phyloP scores from a whole-genome alignment of 2,329 filamentous ascomycete species.

The Purpureocillium lavendulum region DNA sequence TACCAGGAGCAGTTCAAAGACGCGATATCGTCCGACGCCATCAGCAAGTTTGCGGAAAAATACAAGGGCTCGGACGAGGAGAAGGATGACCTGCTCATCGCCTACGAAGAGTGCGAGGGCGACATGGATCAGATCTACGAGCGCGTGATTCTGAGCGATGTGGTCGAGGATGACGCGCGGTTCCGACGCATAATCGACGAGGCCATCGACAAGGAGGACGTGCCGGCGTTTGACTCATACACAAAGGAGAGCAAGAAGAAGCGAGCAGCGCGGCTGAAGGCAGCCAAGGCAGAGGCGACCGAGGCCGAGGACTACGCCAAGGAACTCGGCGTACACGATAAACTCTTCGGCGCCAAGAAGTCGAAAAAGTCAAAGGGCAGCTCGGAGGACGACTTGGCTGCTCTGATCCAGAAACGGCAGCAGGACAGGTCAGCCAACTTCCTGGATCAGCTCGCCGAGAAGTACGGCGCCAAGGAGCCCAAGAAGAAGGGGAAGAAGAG shows the following conservation, averaged over 20 bases:
- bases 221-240: constrained; percentile 61
- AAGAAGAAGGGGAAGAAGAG: constrained; percentile 47
- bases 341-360: constrained; percentile 50
- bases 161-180: constrained; percentile 74
- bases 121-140: constrained; percentile 73
- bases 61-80: constrained; percentile 90
- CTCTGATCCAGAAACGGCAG: constrained; percentile 66
- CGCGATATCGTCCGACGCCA: constrained; percentile 63
- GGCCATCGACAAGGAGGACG: constrained; percentile 64
- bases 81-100: constrained; percentile 63
- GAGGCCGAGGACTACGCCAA: constrained; percentile 71
- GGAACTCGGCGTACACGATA: constrained; percentile 65
- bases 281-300: constrained; percentile 56
- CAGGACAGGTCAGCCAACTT: constrained; percentile 53
- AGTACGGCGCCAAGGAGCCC: constrained; percentile 48
- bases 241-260: constrained; percentile 63
- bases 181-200: constrained; percentile 75
- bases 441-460: constrained; percentile 66
- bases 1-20: constrained; percentile 79
- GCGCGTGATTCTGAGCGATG: constrained; percentile 77
- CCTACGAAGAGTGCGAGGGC: constrained; percentile 67
- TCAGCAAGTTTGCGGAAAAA: constrained; percentile 64
- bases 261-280: constrained; percentile 48
- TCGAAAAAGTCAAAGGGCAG: constrained; percentile 30
- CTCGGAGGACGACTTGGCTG: constrained; percentile 53